Evolutionary conservation across 2,329 filamentous ascomycete genomes (phyloP).

Genomic region (Polytolypa hystricis): DNA sequence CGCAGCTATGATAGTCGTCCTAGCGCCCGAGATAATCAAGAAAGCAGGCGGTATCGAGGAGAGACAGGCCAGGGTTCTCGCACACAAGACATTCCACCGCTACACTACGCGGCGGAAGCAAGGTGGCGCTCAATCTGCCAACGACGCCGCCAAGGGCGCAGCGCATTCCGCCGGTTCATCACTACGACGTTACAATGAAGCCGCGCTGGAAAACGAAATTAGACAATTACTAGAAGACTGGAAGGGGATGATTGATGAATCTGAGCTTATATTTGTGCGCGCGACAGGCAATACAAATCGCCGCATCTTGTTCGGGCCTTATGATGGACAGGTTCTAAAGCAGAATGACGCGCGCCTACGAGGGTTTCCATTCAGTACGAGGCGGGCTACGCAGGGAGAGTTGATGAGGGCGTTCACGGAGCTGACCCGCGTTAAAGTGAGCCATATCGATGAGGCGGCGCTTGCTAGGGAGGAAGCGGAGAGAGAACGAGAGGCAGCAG

Average conservation of each 20-base stretch:
- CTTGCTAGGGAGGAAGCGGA: conserved; percentile 41
- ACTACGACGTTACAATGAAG: conserved; percentile 86
- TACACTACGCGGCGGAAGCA: conserved; percentile 96
- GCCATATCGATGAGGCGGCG: conserved; percentile 59
- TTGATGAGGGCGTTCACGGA: conserved; percentile 92
- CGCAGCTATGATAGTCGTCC: conserved; percentile 86
- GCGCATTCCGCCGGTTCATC: conserved; percentile 89
- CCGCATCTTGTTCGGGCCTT: conserved; percentile 77
- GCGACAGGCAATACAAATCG: conserved; percentile 81
- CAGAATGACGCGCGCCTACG: conserved; percentile 70
- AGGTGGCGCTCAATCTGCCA: conserved; percentile 87
- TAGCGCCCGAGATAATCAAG: conserved; percentile 69
- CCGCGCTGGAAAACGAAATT: conserved; percentile 79
- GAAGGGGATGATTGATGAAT: conserved; percentile 72
- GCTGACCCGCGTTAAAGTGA: conserved; percentile 78
- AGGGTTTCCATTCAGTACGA: conserved; percentile 86
- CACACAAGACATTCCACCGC: conserved; percentile 94
- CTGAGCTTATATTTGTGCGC: conserved; percentile 77
- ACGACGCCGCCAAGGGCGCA: conserved; percentile 84
- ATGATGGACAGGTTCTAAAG: conserved; percentile 74
- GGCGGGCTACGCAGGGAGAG: conserved; percentile 83
- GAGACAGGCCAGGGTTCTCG: conserved; percentile 74
- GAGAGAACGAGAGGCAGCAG: conserved; percentile 32
- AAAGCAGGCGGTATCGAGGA: conserved; percentile 61
- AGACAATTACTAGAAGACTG: conserved; percentile 70